Conservation (phyloP, 192 early-diverging fungal genomes). For the Diversispora epigaea region DNA sequence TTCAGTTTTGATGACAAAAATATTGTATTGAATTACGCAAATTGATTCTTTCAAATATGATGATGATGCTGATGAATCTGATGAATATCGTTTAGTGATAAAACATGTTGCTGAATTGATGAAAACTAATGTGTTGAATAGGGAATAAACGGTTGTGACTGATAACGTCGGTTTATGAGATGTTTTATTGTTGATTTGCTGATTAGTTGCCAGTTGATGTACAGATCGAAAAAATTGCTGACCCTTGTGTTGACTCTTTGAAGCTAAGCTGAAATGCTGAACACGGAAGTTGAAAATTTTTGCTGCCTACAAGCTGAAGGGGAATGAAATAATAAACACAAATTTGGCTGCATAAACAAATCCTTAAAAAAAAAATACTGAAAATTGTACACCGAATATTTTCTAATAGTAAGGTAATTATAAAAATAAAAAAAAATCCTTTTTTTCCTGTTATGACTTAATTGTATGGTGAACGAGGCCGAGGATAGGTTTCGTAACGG, state of each 20-base stretch:
- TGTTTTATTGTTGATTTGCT: constrained; percentile 31
- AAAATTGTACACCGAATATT: constrained; percentile 11
- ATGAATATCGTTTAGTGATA: not conserved
- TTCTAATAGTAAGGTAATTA: not conserved
- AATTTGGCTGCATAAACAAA: constrained; percentile 17
- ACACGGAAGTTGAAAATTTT: not conserved
- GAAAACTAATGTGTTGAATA: constrained; percentile 7
- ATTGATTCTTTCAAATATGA: no score
- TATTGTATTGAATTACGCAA: no score
- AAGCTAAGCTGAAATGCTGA: constrained; percentile 31
- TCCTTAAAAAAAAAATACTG: constrained; percentile 1
- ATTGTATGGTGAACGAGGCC: constrained; percentile 33
- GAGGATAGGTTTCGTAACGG: constrained; percentile 27
- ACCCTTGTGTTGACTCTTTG: constrained; percentile 27
- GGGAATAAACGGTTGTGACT: constrained; percentile 4
- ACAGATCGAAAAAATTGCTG: constrained; percentile 30
- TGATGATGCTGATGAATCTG: no score
- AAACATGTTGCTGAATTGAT: constrained; percentile 3
- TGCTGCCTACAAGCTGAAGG: constrained; percentile 18
- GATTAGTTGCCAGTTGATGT: constrained; percentile 31
- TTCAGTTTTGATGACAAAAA: not conserved
- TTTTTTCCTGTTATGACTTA: constrained; percentile 1
- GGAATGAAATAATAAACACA: constrained; percentile 20
- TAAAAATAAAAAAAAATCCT: not conserved
- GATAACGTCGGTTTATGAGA: constrained; percentile 24